phyloP scores from a whole-genome alignment of 2,329 filamentous ascomycete species.

The Penicillium sp. region DNA sequence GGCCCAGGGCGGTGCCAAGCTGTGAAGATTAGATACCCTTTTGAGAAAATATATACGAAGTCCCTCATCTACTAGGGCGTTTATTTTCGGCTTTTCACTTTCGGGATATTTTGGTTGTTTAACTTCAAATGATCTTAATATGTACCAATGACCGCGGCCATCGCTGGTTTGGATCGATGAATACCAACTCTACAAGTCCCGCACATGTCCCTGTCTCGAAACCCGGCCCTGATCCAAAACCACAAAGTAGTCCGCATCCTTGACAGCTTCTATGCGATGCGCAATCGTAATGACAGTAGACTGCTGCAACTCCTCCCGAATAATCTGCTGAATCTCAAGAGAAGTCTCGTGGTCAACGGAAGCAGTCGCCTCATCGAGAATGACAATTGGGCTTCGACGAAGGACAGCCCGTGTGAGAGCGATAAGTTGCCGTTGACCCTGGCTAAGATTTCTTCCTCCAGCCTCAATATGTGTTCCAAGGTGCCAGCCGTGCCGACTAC shows the following conservation, averaged over 20 bases:
- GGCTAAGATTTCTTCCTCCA: constrained; percentile 60
- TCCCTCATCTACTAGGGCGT: neutral
- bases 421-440: constrained; percentile 65
- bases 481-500: constrained; percentile 55
- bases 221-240: constrained; percentile 54
- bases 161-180: neutral
- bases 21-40: constrained; percentile 54
- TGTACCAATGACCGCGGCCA: neutral
- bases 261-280: constrained; percentile 62
- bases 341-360: constrained; percentile 63
- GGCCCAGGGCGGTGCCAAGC: constrained; percentile 78
- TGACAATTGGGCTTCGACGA: constrained; percentile 58
- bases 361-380: constrained; percentile 66
- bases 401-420: constrained; percentile 63
- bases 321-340: constrained; percentile 39
- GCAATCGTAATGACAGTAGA: constrained; percentile 64
- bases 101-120: neutral
- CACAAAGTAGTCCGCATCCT: constrained; percentile 55
- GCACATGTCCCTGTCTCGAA: constrained; percentile 27
- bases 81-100: neutral
- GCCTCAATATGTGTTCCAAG: constrained; percentile 57
- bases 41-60: constrained; percentile 11
- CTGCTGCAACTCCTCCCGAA: constrained; percentile 35
- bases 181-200: constrained; percentile 17
- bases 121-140: neutral